Evolutionary conservation across 75 land plant species (phyloP).

Genomic region (Ceratopteris richardii): DNA sequence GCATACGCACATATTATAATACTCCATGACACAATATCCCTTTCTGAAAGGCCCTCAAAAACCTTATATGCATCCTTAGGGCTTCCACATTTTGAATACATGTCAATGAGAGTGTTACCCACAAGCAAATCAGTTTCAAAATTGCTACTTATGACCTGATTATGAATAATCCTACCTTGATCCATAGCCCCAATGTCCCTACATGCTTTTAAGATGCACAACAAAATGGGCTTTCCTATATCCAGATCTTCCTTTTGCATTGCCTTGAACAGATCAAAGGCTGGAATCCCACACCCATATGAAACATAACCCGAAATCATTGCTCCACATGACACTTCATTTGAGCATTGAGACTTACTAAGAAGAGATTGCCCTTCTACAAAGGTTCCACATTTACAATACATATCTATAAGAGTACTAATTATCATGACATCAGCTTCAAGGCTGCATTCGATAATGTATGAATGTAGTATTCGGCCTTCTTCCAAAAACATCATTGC

Average conservation of each 20-base stretch:
- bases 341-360: not conserved
- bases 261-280: not conserved
- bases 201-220: conserved; percentile 4
- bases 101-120: conserved; percentile 18
- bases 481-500: conserved; percentile 7
- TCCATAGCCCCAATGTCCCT: not conserved
- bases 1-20: conserved; percentile 28
- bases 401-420: conserved; percentile 16
- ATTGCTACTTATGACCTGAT: not conserved
- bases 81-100: conserved; percentile 33
- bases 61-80: conserved; percentile 8
- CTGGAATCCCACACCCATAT: conserved; percentile 17
- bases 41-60: conserved; percentile 4
- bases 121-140: conserved; percentile 1
- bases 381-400: conserved; percentile 11
- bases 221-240: not conserved
- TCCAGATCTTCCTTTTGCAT: not conserved
- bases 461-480: conserved; percentile 7
- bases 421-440: conserved; percentile 1
- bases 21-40: conserved; percentile 23
- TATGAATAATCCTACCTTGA: conserved; percentile 4
- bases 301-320: conserved; percentile 5
- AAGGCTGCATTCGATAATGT: conserved; percentile 1
- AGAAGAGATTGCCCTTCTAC: conserved; percentile 8
- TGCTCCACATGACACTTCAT: conserved; percentile 11